Percentiles rank a stretch among this genome's conserved stretches.
Conservation (phyloP, 2,329 filamentous ascomycete genomes). For the Daldinia eschscholtzii region DNA sequence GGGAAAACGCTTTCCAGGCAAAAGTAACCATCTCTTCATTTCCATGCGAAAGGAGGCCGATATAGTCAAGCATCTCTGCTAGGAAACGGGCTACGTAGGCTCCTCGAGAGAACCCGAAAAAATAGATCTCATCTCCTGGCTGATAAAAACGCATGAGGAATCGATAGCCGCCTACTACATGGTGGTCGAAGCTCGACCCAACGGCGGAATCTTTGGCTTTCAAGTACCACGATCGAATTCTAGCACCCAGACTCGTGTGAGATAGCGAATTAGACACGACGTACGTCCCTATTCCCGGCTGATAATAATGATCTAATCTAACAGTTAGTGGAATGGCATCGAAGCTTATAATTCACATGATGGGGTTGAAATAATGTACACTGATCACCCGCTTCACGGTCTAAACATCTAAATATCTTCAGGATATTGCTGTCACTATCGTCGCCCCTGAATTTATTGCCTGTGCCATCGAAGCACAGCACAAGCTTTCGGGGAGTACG, state of each 20-base stretch:
- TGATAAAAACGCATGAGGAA: conserved; percentile 82
- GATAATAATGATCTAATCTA: conserved; percentile 68
- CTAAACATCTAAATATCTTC: conserved; percentile 78
- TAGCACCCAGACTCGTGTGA: conserved; percentile 67
- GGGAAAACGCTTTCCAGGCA: conserved; percentile 84
- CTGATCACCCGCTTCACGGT: conserved; percentile 72
- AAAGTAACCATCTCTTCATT: conserved; percentile 90
- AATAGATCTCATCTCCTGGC: conserved; percentile 74
- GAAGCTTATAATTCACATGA: background rate
- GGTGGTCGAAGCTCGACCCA: conserved; percentile 83
- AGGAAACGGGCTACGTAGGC: conserved; percentile 81
- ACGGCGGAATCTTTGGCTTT: conserved; percentile 85
- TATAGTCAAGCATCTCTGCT: conserved; percentile 86
- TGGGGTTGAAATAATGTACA: conserved; percentile 57
- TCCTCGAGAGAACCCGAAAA: conserved; percentile 81
- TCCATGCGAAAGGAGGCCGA: conserved; percentile 82
- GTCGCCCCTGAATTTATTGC: conserved; percentile 73
- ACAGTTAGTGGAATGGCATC: conserved; percentile 3
- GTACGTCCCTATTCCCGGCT: conserved; percentile 80
- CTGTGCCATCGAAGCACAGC: conserved; percentile 73
- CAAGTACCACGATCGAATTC: conserved; percentile 74
- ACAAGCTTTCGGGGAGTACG: conserved; percentile 62
- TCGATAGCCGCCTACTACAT: conserved; percentile 86
- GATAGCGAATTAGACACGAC: conserved; percentile 71
- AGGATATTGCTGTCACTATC: conserved; percentile 75